Conservation (phyloP, 257 asterid species). For the Striga asiatica region DNA sequence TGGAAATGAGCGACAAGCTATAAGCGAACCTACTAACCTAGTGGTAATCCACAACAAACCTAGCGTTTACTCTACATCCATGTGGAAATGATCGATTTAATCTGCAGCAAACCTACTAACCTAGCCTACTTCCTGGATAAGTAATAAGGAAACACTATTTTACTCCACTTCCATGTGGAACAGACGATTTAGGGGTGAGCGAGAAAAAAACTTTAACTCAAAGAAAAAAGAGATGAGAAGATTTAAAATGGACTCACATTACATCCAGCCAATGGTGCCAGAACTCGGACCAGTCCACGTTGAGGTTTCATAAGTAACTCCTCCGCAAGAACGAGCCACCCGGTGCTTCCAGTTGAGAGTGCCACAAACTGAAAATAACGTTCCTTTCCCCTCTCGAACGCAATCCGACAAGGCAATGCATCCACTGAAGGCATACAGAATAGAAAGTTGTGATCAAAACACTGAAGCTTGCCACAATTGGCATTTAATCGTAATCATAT, state of each 20-base stretch:
- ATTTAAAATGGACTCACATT: conserved; percentile 53
- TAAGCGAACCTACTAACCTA: too few relatives aligned
- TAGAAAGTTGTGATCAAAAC: conserved; percentile 12
- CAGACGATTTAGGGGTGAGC: too few relatives aligned
- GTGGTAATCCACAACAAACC: too few relatives aligned
- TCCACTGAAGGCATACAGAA: conserved; percentile 43
- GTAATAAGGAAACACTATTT: too few relatives aligned
- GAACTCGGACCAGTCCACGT: conserved; percentile 66
- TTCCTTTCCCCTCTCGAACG: conserved; percentile 96
- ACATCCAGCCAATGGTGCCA: conserved; percentile 90
- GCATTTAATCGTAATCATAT: not conserved
- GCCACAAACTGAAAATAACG: conserved; percentile 72
- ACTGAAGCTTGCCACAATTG: not conserved
- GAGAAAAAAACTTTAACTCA: not conserved
- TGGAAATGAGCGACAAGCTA: too few relatives aligned
- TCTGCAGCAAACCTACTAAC: too few relatives aligned
- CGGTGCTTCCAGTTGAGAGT: conserved; percentile 58
- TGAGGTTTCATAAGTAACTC: conserved; percentile 44
- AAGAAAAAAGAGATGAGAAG: not conserved
- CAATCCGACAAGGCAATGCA: conserved; percentile 84
- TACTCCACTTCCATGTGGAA: too few relatives aligned
- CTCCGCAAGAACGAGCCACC: conserved; percentile 89
- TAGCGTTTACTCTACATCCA: too few relatives aligned
- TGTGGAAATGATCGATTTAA: too few relatives aligned
- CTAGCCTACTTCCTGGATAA: not conserved